Conservation (phyloP, 2,329 filamentous ascomycete genomes). For the Penicillium sp. region DNA sequence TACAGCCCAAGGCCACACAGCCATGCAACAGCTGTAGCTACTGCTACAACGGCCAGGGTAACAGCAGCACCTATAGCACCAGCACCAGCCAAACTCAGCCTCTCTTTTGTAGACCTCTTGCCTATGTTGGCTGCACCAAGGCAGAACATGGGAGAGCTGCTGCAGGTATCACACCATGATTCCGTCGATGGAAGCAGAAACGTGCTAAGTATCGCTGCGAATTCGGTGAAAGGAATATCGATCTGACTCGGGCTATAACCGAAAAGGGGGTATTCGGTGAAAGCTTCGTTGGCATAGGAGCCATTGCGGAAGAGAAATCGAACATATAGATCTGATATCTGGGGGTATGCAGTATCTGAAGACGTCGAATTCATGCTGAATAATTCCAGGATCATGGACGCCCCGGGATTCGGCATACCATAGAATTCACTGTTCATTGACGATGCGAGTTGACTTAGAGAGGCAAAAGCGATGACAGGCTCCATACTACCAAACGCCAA, state of each 20-base stretch:
- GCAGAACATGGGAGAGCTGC: conserved; percentile 49
- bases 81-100: conserved; percentile 44
- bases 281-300: conserved; percentile 34
- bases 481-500: conserved; percentile 49
- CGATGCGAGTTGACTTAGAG: conserved; percentile 39
- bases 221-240: conserved; percentile 50
- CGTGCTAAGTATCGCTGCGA: conserved; percentile 41
- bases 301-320: conserved; percentile 57
- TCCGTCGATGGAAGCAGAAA: conserved; percentile 42
- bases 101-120: conserved; percentile 13
- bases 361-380: conserved; percentile 39
- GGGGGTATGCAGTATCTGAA: conserved; percentile 35
- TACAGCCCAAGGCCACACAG: conserved; percentile 46
- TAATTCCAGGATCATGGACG: conserved; percentile 51
- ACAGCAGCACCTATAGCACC: conserved; percentile 56
- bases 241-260: conserved; percentile 42
- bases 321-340: conserved; percentile 47
- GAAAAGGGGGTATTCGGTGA: conserved; percentile 49
- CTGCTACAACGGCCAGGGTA: conserved; percentile 43
- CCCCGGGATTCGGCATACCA: conserved; percentile 46
- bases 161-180: conserved; percentile 53
- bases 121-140: conserved; percentile 32
- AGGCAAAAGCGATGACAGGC: conserved; percentile 50
- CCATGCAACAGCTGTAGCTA: conserved; percentile 37
- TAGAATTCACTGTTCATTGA: conserved; percentile 42